phyloP scores from a whole-genome alignment of 768 basidiomycete genomes.

The Mycena filopes region DNA sequence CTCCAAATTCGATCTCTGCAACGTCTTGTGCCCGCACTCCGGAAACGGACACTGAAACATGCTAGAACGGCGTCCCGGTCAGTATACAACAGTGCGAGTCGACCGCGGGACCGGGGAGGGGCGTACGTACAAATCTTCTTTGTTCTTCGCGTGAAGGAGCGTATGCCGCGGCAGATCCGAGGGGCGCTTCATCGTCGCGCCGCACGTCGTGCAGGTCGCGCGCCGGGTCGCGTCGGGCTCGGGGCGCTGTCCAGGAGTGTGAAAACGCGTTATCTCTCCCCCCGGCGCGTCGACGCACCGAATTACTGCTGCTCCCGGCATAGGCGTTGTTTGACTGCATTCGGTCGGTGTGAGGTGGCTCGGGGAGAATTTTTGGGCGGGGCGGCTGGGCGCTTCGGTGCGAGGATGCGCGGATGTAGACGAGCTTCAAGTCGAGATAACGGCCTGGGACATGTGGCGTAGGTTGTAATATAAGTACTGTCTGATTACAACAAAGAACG shows the following conservation, averaged over 20 bases:
- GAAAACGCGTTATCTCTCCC: constrained; percentile 22
- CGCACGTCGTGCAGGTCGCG: constrained; percentile 29
- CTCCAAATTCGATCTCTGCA: constrained; percentile 45
- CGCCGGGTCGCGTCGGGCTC: constrained; percentile 8
- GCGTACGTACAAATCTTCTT: constrained; percentile 32
- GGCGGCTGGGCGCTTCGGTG: no score
- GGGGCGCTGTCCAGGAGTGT: constrained; percentile 7
- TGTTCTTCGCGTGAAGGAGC: constrained; percentile 32
- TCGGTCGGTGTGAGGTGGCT: not conserved
- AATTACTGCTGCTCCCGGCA: not conserved
- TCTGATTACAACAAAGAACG: constrained; percentile 18
- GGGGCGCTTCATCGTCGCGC: constrained; percentile 19
- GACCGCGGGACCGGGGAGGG: no score
- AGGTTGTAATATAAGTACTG: constrained; percentile 9
- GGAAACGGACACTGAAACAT: constrained; percentile 42
- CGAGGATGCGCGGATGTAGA: no score
- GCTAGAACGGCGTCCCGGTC: no score
- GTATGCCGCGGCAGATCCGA: constrained; percentile 31
- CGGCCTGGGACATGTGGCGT: constrained; percentile 20
- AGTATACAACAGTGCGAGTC: no score
- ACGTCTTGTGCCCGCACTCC: constrained; percentile 41
- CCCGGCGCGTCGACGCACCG: constrained; percentile 16
- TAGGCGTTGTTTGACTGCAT: constrained; percentile 10
- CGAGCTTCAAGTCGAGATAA: constrained; percentile 25
- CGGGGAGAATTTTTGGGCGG: not conserved